Base-by-base conservation (phyloP, 768 basidiomycete species). In the Agaricus blazei region DNA sequence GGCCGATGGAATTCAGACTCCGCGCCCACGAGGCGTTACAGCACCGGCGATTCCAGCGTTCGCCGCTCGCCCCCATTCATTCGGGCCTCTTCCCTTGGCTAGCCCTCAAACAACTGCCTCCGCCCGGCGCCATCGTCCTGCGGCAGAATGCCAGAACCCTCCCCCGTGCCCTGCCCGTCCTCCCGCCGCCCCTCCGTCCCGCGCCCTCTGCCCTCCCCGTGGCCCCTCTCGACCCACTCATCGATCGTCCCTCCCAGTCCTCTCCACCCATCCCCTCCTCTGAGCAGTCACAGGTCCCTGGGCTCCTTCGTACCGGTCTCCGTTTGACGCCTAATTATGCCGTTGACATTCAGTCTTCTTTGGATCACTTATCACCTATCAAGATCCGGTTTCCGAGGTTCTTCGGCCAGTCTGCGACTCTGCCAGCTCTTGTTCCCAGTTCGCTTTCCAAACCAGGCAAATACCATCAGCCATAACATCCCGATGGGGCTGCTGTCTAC, bases 301-400 rank as follows among this genome's bases (percentile, higher is more conserved):
- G 12, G 14, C 52, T 42, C 29, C 27, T 51, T 66, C 69, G 64
- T 63, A 56, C 66, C 65, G 67, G 63, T 60, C 60, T 62, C 63
- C 68, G 65, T 63, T 34, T 34, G 34, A 34, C 34, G 34, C 11
- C 34, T 34, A 34, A 65, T 61, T 64, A 63, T 63, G 54, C 65
- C 60, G 62, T 56, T 60, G 58, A 63, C 65, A n/a, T 24, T 40
- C 64, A 56, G 60, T 62, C 62, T 54, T 60, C 47, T 60, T 63
- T 58, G 58, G 56, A 58, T 62, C 63, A 62, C 60, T 62, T 64
- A 70, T 61, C 68, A 62, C 68, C 68, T 62, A 71, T 70, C 74
- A 72, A 73, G 75, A 77, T 77, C 75, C 75, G 74, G 67, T 60
- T 70, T 66, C 68, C 68, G 70, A 69, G 68, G 67, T 60, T 59